A percentile compares a stretch with the other conserved stretches of the same genome.
Evolutionary conservation across 2,329 filamentous ascomycete species (phyloP).

Genomic region (Epicoccum sorghinum): DNA sequence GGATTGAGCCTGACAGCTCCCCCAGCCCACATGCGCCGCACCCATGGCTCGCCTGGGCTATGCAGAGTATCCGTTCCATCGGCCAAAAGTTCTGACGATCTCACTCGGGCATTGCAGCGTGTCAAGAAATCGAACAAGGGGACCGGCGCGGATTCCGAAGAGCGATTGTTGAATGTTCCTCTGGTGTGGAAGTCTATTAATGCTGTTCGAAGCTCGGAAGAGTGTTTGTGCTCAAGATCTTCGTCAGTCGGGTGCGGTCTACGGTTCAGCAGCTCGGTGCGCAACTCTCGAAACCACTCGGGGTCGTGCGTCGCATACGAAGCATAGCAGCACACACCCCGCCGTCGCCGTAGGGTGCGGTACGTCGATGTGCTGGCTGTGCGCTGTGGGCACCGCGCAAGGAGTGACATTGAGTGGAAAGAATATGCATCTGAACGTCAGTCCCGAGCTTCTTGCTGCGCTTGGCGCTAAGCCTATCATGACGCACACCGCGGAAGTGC

Average conservation of each 20-base stretch:
- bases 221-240: slow-evolving; percentile 62
- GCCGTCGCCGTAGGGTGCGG: slow-evolving; percentile 24
- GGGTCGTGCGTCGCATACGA: slow-evolving; percentile 16
- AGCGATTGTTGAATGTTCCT: not conserved
- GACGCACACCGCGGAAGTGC: slow-evolving; percentile 15
- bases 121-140: slow-evolving; percentile 74
- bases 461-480: slow-evolving; percentile 10
- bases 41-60: slow-evolving; percentile 73
- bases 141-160: slow-evolving; percentile 5
- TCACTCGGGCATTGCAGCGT: slow-evolving; percentile 79
- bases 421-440: not conserved
- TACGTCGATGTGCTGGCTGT: slow-evolving; percentile 13
- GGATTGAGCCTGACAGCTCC: slow-evolving; percentile 67
- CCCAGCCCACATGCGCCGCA: slow-evolving; percentile 86
- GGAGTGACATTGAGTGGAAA: slow-evolving; percentile 26
- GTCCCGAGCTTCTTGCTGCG: slow-evolving; percentile 2
- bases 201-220: slow-evolving; percentile 63
- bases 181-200: slow-evolving; percentile 14
- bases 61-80: slow-evolving; percentile 88
- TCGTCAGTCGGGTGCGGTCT: slow-evolving; percentile 59
- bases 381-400: slow-evolving; percentile 22
- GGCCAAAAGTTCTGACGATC: slow-evolving; percentile 66
- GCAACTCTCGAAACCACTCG: slow-evolving; percentile 36
- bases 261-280: slow-evolving; percentile 53
- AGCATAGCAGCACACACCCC: slow-evolving; percentile 22